These are phyloP conservation scores for Paratrimastix pyriformis DNA, from an alignment of 78 protist genomes.

Conservation along the genomic window DNA sequence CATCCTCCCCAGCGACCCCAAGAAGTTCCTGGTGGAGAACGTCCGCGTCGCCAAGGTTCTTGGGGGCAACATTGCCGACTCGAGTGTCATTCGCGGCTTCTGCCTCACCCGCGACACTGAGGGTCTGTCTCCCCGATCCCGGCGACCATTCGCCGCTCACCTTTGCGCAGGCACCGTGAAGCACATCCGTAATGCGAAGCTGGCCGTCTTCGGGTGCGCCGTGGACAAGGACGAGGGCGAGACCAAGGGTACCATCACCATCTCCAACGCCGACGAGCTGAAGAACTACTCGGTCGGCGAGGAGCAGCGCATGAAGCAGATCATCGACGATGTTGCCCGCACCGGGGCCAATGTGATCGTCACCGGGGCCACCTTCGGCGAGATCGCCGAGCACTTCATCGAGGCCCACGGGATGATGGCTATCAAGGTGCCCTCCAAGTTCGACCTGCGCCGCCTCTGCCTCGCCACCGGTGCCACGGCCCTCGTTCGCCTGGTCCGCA, in stretches of 20 bases:
- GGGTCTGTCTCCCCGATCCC: too few species aligned
- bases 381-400: constrained; percentile 30
- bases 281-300: constrained; percentile 15
- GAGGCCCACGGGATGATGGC: constrained; percentile 22
- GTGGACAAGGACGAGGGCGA: constrained; percentile 22
- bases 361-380: constrained; percentile 8
- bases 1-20: constrained; percentile 14
- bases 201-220: constrained; percentile 24
- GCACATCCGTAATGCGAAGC: background rate
- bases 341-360: constrained; percentile 22
- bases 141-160: too few species aligned
- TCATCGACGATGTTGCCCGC: background rate
- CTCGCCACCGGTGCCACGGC: constrained; percentile 10
- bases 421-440: constrained; percentile 15
- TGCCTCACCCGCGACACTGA: background rate
- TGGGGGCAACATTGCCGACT: constrained; percentile 19
- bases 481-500: constrained; percentile 20
- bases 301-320: constrained; percentile 2
- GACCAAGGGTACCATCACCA: constrained; percentile 19
- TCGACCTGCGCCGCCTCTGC: constrained; percentile 28
- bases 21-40: constrained; percentile 28
- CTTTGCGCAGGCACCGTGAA: constrained; percentile 13
- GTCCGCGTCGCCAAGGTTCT: constrained; percentile 24
- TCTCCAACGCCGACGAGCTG: constrained; percentile 23
- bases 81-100: constrained; percentile 21